Evolutionary conservation across 345 rosid genomes (phyloP).

Genomic region (Eucalyptus curtisii): DNA sequence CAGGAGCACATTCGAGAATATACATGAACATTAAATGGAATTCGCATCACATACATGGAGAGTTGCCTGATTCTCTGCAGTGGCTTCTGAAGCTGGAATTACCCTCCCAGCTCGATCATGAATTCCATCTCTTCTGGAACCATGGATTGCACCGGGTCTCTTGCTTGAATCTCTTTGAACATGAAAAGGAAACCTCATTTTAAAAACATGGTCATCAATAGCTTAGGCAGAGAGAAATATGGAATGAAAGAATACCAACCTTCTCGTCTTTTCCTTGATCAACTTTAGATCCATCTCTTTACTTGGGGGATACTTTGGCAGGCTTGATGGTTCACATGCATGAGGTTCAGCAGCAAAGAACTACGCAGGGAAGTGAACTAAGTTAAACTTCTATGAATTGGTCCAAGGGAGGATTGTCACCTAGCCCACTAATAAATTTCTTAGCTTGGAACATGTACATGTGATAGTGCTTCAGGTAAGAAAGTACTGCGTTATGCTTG

Average conservation of each 20-base stretch:
- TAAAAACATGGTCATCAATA: background rate
- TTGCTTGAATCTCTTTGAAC: slow-evolving; percentile 48
- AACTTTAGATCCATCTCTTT: slow-evolving; percentile 82
- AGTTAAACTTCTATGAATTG: background rate
- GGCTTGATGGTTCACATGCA: slow-evolving; percentile 77
- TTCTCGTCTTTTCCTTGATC: slow-evolving; percentile 75
- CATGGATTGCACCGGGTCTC: slow-evolving; percentile 45
- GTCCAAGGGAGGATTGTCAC: background rate
- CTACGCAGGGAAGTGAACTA: slow-evolving; percentile 22
- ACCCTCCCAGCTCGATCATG: slow-evolving; percentile 52
- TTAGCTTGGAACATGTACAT: background rate
- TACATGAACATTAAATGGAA: background rate
- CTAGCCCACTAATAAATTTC: background rate
- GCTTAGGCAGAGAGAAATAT: background rate
- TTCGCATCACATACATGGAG: slow-evolving; percentile 27
- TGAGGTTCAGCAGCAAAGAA: slow-evolving; percentile 73
- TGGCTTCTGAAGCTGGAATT: slow-evolving; percentile 84
- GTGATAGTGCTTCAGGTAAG: background rate
- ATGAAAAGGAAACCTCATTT: background rate
- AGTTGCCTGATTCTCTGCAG: slow-evolving; percentile 67
- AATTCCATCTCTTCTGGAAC: slow-evolving; percentile 15
- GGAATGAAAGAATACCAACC: slow-evolving; percentile 26
- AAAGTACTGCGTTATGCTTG: background rate
- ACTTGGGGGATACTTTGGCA: slow-evolving; percentile 87
- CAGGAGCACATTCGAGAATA: background rate